phyloP scores from a whole-genome alignment of 139 green algal genomes.

The Chlamydomonas schloesseri region DNA sequence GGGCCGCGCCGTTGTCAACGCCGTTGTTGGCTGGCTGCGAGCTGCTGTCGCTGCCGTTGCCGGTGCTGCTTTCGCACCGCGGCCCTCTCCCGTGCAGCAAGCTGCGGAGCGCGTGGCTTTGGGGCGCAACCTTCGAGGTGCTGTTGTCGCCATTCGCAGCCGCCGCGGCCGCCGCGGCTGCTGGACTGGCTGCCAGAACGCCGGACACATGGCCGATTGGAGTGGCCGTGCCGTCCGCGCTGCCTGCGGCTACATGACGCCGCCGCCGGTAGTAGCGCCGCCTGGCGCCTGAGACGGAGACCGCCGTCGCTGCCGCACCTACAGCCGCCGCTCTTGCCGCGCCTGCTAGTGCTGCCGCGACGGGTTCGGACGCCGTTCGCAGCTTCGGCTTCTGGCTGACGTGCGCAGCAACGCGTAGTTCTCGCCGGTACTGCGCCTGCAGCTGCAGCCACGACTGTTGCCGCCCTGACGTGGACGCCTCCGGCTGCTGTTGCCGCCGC shows the following conservation, averaged over 20 bases:
- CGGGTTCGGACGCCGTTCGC: background rate
- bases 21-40: too few species aligned
- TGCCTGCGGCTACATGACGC: background rate
- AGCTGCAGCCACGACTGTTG: conserved; percentile 29
- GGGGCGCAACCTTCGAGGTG: too few species aligned
- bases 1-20: too few species aligned
- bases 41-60: too few species aligned
- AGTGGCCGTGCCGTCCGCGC: background rate
- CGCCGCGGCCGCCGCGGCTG: too few species aligned
- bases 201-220: too few species aligned
- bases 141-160: too few species aligned
- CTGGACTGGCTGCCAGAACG: too few species aligned
- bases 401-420: background rate
- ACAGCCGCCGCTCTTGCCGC: background rate
- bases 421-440: conserved; percentile 1
- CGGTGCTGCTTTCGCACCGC: too few species aligned
- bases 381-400: background rate
- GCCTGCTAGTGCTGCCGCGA: background rate
- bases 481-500: background rate
- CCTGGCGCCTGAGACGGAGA: background rate
- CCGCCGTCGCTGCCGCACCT: background rate
- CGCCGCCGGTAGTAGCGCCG: conserved; percentile 5
- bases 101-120: too few species aligned
- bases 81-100: too few species aligned
- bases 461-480: conserved; percentile 22